phyloP scores from a whole-genome alignment of 805 yeast species.

The Maudiozyma turicensis region DNA sequence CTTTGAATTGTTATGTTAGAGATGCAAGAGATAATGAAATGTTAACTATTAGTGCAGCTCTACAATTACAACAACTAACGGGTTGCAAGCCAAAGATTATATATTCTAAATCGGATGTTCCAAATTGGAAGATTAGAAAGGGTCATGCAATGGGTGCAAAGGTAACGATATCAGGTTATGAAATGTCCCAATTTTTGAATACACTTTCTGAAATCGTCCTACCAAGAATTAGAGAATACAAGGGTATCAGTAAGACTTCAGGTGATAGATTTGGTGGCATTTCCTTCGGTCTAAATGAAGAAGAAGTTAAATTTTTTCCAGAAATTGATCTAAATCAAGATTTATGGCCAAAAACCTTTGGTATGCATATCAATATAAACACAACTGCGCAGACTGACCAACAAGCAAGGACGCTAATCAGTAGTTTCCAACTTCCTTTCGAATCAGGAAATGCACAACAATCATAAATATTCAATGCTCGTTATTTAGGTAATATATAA shows the following conservation, averaged over 20 bases:
- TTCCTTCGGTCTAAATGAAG: conserved; percentile 71
- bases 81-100: conserved; percentile 71
- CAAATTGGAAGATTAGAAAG: conserved; percentile 76
- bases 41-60: conserved; percentile 62
- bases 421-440: conserved; percentile 79
- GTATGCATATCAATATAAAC: conserved; percentile 74
- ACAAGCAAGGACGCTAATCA: conserved; percentile 76
- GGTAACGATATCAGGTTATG: conserved; percentile 63
- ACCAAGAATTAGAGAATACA: conserved; percentile 84
- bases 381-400: conserved; percentile 86
- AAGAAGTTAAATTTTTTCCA: conserved; percentile 77
- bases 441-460: background rate
- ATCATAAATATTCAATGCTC: background rate
- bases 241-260: conserved; percentile 61
- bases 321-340: conserved; percentile 88
- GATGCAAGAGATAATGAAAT: conserved; percentile 63
- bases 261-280: conserved; percentile 86
- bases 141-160: conserved; percentile 91
- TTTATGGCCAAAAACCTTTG: conserved; percentile 77
- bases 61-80: conserved; percentile 89
- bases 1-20: conserved; percentile 67
- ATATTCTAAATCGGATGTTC: conserved; percentile 68
- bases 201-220: conserved; percentile 87
- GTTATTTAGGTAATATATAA: background rate
- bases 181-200: conserved; percentile 74